Conservation (phyloP, 169 alveolate genomes). For the Miamiensis avidus region DNA sequence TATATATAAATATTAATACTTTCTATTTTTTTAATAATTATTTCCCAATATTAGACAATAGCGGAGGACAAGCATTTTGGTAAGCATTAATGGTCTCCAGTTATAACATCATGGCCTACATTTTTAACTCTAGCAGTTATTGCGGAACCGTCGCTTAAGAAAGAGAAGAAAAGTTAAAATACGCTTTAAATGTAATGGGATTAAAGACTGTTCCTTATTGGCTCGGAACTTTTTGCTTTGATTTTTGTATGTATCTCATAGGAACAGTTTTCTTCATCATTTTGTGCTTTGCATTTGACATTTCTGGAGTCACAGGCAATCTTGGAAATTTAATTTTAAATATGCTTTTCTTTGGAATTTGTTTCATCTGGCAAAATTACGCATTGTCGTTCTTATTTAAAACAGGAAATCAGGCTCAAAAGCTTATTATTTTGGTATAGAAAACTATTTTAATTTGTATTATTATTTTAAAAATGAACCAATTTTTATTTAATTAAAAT, state of each 20-base stretch:
- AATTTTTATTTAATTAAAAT: no score
- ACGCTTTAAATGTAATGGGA: constrained; percentile 32
- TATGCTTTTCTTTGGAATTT: neutral
- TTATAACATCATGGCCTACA: no score
- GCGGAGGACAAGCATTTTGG: no score
- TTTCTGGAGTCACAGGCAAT: neutral
- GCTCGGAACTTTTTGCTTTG: constrained; percentile 38
- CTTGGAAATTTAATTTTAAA: neutral
- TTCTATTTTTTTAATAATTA: no score
- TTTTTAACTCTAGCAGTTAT: no score
- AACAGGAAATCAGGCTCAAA: neutral
- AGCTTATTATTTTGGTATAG: no score
- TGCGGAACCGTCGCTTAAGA: constrained; percentile 40
- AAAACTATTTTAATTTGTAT: no score
- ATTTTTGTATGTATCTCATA: constrained; percentile 17
- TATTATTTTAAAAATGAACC: no score
- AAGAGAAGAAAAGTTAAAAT: constrained; percentile 26
- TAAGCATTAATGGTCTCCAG: no score
- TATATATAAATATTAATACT: no score
- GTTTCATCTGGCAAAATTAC: constrained; percentile 1
- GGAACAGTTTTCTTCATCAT: neutral
- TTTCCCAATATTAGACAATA: no score
- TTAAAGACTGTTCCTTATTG: constrained; percentile 27
- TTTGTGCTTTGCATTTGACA: neutral
- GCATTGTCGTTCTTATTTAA: neutral